phyloP scores from a whole-genome alignment of 345 rosid genomes.

The Corymbia maculata region DNA sequence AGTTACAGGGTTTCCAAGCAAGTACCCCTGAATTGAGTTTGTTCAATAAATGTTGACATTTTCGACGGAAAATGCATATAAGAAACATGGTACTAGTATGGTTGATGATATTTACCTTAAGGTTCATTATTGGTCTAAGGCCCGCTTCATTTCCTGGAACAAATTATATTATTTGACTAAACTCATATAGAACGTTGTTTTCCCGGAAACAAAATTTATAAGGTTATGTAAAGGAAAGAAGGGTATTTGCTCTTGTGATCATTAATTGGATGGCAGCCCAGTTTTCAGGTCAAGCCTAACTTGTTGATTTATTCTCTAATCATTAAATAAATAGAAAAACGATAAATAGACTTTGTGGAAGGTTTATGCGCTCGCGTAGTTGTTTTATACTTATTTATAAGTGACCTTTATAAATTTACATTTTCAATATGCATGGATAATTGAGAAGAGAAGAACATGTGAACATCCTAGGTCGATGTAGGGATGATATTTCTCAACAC shows the following conservation, averaged over 20 bases:
- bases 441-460: not conserved
- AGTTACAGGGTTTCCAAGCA: slow-evolving; percentile 20
- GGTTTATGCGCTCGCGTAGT: not conserved
- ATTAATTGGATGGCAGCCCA: not conserved
- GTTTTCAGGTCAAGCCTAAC: not conserved
- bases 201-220: not conserved
- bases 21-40: slow-evolving; percentile 12
- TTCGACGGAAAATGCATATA: not conserved
- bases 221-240: not conserved
- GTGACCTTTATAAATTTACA: not conserved
- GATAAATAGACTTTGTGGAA: not conserved
- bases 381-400: not conserved
- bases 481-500: not conserved
- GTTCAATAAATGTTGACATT: not conserved
- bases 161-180: not conserved
- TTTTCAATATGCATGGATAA: not conserved
- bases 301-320: too few relatives aligned
- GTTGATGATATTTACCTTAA: not conserved
- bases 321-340: too few relatives aligned
- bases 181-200: not conserved
- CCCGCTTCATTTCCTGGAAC: not conserved
- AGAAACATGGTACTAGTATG: not conserved
- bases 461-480: not conserved
- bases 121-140: not conserved
- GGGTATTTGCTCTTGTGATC: not conserved